A percentile compares a stretch with the other conserved stretches of the same genome.
Evolutionary conservation across 306 rosid genomes (phyloP).

Genomic region (Hippophae tibetana): DNA sequence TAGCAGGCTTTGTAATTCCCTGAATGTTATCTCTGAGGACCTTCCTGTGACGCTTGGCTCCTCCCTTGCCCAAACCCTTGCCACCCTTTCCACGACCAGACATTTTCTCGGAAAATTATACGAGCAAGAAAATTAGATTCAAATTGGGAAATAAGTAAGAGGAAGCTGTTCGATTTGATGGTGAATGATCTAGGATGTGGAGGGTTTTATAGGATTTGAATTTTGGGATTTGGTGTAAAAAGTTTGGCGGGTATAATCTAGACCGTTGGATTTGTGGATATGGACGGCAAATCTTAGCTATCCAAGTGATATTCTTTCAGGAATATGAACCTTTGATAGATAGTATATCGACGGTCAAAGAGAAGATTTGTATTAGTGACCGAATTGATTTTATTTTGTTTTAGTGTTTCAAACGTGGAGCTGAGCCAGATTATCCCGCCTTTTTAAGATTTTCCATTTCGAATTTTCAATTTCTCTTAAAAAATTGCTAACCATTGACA

Average conservation of each 20-base stretch:
- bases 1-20: slow-evolving; percentile 46
- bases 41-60: slow-evolving; percentile 49
- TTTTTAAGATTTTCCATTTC: no score
- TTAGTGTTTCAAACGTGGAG: no score
- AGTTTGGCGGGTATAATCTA: not conserved
- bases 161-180: not conserved
- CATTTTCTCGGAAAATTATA: slow-evolving; percentile 16
- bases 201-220: slow-evolving; percentile 1
- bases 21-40: slow-evolving; percentile 46
- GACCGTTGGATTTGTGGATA: not conserved
- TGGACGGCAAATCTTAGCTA: not conserved
- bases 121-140: no score
- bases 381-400: no score
- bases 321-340: not conserved
- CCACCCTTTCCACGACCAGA: slow-evolving; percentile 58
- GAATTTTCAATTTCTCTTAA: no score
- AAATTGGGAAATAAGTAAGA: not conserved
- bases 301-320: slow-evolving; percentile 1
- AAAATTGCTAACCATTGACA: no score
- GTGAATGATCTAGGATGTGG: not conserved
- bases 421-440: no score
- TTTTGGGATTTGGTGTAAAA: not conserved
- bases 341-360: not conserved
- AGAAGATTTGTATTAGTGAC: no score
- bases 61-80: slow-evolving; percentile 54